A percentile compares a stretch with the other conserved stretches of the same genome.
Evolutionary conservation across 768 basidiomycete species (phyloP).

Genomic region (Mycena indigotica): DNA sequence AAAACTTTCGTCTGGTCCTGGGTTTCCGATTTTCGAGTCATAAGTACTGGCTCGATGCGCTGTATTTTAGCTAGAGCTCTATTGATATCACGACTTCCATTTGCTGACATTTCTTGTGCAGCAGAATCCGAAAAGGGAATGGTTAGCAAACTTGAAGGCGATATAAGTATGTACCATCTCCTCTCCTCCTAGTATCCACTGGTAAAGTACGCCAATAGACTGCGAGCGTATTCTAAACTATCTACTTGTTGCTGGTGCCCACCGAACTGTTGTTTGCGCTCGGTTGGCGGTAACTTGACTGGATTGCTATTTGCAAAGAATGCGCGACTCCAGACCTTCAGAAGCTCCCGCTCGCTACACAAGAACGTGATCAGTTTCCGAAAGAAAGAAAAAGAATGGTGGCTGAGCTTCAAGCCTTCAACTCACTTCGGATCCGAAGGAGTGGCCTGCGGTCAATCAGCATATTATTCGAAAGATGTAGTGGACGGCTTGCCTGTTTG

Average conservation of each 20-base stretch:
- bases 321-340: background rate
- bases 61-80: too few species aligned
- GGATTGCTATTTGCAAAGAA: background rate
- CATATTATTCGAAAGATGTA: too few species aligned
- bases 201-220: conserved; percentile 1
- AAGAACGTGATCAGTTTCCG: background rate
- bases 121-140: too few species aligned
- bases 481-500: conserved; percentile 4
- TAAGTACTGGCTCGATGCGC: too few species aligned
- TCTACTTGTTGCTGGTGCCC: background rate
- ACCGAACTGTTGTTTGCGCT: background rate
- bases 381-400: background rate
- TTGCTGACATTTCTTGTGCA: too few species aligned
- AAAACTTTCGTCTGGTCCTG: too few species aligned
- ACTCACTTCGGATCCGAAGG: background rate
- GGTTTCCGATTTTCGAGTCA: too few species aligned
- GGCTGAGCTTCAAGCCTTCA: too few species aligned
- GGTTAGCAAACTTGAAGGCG: too few species aligned
- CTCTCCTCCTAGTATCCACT: conserved; percentile 7
- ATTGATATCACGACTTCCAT: too few species aligned
- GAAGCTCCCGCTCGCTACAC: background rate
- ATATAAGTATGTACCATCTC: too few species aligned
- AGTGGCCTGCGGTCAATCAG: background rate
- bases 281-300: background rate
- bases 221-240: background rate